These are phyloP conservation scores for Solanum piurae DNA, from an alignment of 257 asterid genomes.

Conservation along the genomic window DNA sequence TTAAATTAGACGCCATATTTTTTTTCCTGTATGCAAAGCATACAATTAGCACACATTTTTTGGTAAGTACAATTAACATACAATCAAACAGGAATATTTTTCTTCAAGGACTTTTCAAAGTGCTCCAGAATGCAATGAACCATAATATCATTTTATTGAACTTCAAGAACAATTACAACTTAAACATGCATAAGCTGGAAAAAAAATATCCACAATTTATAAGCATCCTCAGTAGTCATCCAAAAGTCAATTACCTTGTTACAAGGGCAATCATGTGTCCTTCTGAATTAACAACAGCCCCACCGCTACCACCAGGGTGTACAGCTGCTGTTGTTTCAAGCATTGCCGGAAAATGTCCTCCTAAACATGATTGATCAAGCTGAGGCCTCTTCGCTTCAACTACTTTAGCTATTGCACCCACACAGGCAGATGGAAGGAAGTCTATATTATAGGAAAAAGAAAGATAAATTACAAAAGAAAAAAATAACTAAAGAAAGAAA, in stretches of 20 bases:
- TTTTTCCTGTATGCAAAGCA: background rate
- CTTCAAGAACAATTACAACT: background rate
- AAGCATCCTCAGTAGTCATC: background rate
- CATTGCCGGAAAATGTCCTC: slow-evolving; percentile 70
- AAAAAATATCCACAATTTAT: background rate
- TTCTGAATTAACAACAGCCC: slow-evolving; percentile 78
- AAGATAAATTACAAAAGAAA: background rate
- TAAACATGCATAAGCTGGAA: background rate
- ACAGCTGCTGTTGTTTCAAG: slow-evolving; percentile 98
- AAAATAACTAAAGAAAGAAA: background rate
- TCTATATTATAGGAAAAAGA: slow-evolving; percentile 28
- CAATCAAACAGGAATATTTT: background rate
- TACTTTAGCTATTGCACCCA: slow-evolving; percentile 84
- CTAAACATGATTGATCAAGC: slow-evolving; percentile 10
- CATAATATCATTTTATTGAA: background rate
- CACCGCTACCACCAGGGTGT: slow-evolving; percentile 99
- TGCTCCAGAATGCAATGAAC: background rate
- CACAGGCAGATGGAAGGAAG: slow-evolving; percentile 77
- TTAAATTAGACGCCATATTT: background rate
- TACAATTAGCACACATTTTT: background rate
- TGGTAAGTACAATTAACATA: background rate
- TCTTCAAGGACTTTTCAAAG: background rate
- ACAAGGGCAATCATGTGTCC: slow-evolving; percentile 96
- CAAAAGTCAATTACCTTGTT: slow-evolving; percentile 52
- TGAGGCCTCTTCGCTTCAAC: slow-evolving; percentile 53